Percentiles rank a stretch among this genome's conserved stretches.
Evolutionary conservation across 495 filamentous ascomycete species (phyloP).

Genomic region (Aspergillus bertholletiae): DNA sequence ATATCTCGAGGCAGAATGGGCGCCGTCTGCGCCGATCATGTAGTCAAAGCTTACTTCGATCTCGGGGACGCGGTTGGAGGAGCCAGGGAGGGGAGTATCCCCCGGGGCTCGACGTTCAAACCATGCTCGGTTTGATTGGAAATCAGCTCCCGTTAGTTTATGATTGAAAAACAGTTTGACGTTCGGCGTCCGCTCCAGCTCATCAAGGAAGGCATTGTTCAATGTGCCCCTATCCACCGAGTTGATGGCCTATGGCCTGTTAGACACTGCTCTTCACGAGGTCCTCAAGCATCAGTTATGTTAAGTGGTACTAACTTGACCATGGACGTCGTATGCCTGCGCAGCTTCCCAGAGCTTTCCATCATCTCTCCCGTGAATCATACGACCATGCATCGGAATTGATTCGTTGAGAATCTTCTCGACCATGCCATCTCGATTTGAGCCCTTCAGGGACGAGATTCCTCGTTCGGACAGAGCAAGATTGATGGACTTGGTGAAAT

Average conservation of each 20-base stretch:
- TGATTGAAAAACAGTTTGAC: conserved; percentile 89
- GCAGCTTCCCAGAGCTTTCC: conserved; percentile 70
- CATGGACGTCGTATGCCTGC: conserved; percentile 88
- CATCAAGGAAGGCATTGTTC: conserved; percentile 83
- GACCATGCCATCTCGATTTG: conserved; percentile 60
- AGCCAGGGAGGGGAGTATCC: conserved; percentile 27
- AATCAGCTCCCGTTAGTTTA: conserved; percentile 84
- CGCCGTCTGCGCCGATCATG: conserved; percentile 93
- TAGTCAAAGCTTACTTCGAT: conserved; percentile 83
- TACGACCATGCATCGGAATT: conserved; percentile 93
- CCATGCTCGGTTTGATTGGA: conserved; percentile 75
- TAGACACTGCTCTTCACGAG: conserved; percentile 8
- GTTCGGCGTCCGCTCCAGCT: conserved; percentile 75
- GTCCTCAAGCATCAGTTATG: not conserved
- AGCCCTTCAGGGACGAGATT: conserved; percentile 77
- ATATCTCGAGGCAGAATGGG: conserved; percentile 83
- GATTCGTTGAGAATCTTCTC: conserved; percentile 70
- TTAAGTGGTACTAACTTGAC: conserved; percentile 56
- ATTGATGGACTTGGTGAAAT: conserved; percentile 98
- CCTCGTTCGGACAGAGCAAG: conserved; percentile 90
- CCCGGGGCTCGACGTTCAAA: conserved; percentile 59
- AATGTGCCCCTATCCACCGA: conserved; percentile 74
- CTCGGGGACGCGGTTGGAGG: conserved; percentile 44
- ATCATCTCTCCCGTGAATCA: conserved; percentile 80
- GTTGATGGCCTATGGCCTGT: conserved; percentile 46